Evolutionary conservation across 495 filamentous ascomycete genomes (phyloP), one percentile per base, ranked within the genome.

Genomic region (Talaromyces nanjingensis): DNA sequence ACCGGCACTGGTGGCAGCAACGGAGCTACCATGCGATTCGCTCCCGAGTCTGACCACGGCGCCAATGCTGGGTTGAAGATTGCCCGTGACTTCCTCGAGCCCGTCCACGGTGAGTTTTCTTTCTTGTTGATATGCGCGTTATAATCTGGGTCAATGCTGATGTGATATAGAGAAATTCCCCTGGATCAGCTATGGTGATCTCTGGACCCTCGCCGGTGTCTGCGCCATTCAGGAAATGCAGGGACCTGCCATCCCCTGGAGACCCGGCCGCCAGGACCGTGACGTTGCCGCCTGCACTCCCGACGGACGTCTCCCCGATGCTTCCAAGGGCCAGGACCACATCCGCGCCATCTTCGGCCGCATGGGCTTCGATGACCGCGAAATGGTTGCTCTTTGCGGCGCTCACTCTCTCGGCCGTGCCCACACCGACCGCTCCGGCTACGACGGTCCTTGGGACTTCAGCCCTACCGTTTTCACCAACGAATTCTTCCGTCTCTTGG

Each of bases 361-460:
- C 74, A 97, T 97, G 93, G 94, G 94, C 64, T 98, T 98, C 84
- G 88, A 96, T 76, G 94, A 98, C 79, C 89, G 88, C 58, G 93
- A 98, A 76, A 97, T 97, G 69, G 93, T 97, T 33, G 94, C 94
- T 31, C 82, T 98, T 64, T 78, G 80, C 31, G 94, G 94, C 65
- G 94, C 91, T 37, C 94, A 98, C 81, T 92, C 94, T 20, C 83
- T 98, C 11, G 94, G 94, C 52, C 88, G 94, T 49, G 96, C 92
- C 77, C 94, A 98, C 83, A 80, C 87, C 7, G 87, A 96, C 76
- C 91, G 93, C 65, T 89, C 84, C 67, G 94, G 94, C 60, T 98
- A 85, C 77, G 87, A 90, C 2, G 94, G 94, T 1, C 94, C 93
- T 45, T 98, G 94, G 94, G 91, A 91, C 69, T 97, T 97, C 85